Evolutionary conservation across 192 early-diverging fungal genomes (phyloP).

Genomic region (Pilaira anomala): DNA sequence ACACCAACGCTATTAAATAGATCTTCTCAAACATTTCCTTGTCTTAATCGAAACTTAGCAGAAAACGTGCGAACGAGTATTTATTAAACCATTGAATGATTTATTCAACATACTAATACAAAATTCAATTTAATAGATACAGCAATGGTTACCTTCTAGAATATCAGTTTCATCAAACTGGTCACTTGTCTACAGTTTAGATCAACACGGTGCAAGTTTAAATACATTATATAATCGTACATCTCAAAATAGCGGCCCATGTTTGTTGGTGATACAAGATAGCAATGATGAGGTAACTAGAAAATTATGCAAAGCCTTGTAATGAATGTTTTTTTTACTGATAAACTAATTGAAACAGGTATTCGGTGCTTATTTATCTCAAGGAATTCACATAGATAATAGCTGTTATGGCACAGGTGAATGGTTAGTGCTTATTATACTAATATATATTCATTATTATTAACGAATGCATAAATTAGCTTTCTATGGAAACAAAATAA

Average conservation of each 20-base stretch:
- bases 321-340: background rate
- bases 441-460: background rate
- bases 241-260: conserved; percentile 55
- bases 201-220: conserved; percentile 89
- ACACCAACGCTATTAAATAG: background rate
- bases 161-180: conserved; percentile 69
- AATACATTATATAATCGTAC: conserved; percentile 70
- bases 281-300: conserved; percentile 44
- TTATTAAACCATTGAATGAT: background rate
- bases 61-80: conserved; percentile 20
- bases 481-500: conserved; percentile 63
- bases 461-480: conserved; percentile 33
- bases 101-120: background rate
- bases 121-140: conserved; percentile 16
- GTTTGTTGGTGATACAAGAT: conserved; percentile 66
- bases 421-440: conserved; percentile 47
- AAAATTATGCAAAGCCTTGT: background rate
- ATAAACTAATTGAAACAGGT: conserved; percentile 39
- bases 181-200: conserved; percentile 85
- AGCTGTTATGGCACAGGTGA: conserved; percentile 78
- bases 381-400: conserved; percentile 54
- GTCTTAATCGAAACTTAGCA: conserved; percentile 10
- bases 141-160: conserved; percentile 62
- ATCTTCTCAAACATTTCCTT: conserved; percentile 6
- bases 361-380: conserved; percentile 75